A percentile compares a stretch with the other conserved stretches of the same genome.
Evolutionary conservation across 1,139 yeast genomes (phyloP).

Genomic region (Yamadazyma atmosphaerica): DNA sequence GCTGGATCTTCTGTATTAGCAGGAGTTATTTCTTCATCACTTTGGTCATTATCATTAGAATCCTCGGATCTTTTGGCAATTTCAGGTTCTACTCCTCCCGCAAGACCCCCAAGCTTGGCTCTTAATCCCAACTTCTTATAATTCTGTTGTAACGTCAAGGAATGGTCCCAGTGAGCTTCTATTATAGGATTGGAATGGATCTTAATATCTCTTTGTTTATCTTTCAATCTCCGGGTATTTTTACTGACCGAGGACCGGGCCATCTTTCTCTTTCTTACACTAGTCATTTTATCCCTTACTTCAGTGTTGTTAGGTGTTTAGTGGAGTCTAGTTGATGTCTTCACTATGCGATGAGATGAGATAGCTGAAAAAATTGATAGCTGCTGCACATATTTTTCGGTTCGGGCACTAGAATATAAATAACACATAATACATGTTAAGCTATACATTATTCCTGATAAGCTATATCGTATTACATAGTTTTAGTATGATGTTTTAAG

Average conservation of each 20-base stretch:
- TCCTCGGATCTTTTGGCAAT: conserved; percentile 37
- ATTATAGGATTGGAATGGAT: conserved; percentile 76
- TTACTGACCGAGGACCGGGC: conserved; percentile 69
- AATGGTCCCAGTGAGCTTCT: conserved; percentile 87
- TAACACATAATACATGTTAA: background rate
- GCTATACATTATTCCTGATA: no score
- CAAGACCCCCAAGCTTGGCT: conserved; percentile 60
- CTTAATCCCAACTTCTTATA: conserved; percentile 75
- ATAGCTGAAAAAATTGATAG: background rate
- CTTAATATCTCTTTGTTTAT: conserved; percentile 63
- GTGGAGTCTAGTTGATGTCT: no score
- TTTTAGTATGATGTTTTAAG: no score
- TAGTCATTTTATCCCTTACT: conserved; percentile 68
- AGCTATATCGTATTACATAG: no score
- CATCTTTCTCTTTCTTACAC: conserved; percentile 87
- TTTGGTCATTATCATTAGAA: conserved; percentile 21
- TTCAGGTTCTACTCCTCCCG: conserved; percentile 67
- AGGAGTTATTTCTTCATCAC: conserved; percentile 28
- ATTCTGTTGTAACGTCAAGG: conserved; percentile 79
- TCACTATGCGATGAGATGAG: conserved; percentile 8
- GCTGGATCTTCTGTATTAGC: conserved; percentile 52
- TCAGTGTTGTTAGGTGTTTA: no score
- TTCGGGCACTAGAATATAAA: background rate
- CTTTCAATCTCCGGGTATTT: conserved; percentile 67
- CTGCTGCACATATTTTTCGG: background rate